Evolutionary conservation across 345 rosid genomes (phyloP).

Genomic region (Bruguiera gymnorhiza): DNA sequence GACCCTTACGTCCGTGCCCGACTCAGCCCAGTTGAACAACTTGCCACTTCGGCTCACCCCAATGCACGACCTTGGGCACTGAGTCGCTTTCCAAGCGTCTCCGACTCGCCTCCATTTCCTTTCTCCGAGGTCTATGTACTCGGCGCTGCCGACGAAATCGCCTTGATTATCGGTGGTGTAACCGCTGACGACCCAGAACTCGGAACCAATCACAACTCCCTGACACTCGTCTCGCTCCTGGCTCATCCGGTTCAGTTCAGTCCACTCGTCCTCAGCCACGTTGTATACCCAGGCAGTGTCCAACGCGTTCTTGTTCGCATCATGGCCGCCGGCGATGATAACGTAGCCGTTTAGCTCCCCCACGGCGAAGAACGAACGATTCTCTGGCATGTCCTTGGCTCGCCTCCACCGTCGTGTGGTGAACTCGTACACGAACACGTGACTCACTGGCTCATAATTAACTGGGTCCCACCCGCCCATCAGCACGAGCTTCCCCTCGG

Average conservation of each 20-base stretch:
- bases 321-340: conserved; percentile 60
- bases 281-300: conserved; percentile 58
- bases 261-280: conserved; percentile 51
- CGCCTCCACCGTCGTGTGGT: conserved; percentile 40
- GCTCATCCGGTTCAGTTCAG: conserved; percentile 44
- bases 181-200: conserved; percentile 70
- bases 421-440: conserved; percentile 55
- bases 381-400: conserved; percentile 50
- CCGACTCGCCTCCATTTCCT: conserved; percentile 46
- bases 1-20: conserved; percentile 16
- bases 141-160: conserved; percentile 48
- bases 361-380: conserved; percentile 53
- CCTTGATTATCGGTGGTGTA: conserved; percentile 60
- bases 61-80: conserved; percentile 33
- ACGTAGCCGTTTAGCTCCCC: conserved; percentile 39
- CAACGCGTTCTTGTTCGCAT: conserved; percentile 63
- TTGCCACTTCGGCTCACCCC: conserved; percentile 10
- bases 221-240: conserved; percentile 71
- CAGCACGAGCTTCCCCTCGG: conserved; percentile 55
- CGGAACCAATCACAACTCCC: conserved; percentile 45
- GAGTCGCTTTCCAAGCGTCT: conserved; percentile 43
- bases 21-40: conserved; percentile 12
- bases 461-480: conserved; percentile 73
- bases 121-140: conserved; percentile 30
- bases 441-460: conserved; percentile 46